A percentile compares a stretch with the other conserved stretches of the same genome.
These are phyloP conservation scores for Rhododendron vialii DNA, from an alignment of 148 eudicot genomes.

Conservation along the genomic window DNA sequence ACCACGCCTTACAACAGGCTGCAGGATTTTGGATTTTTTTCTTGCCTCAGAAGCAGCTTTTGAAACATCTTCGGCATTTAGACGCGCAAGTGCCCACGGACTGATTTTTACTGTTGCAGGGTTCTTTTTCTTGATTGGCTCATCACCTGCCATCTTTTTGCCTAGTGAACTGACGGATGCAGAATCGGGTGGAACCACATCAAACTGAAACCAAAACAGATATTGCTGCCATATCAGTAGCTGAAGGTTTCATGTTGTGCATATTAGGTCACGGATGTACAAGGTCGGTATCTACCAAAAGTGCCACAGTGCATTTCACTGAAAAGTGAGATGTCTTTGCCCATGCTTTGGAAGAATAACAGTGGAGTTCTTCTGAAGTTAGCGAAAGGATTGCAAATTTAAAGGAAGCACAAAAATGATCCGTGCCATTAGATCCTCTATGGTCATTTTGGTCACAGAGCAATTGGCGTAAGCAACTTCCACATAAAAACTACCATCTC, in stretches of 20 bases:
- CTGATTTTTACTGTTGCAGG: conserved; percentile 81
- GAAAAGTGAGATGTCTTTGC: not conserved
- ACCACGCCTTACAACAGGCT: conserved; percentile 54
- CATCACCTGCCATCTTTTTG: conserved; percentile 54
- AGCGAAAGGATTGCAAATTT: not conserved
- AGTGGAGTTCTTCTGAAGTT: not conserved
- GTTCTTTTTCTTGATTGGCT: conserved; percentile 70
- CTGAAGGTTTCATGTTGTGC: not conserved
- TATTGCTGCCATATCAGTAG: conserved; percentile 3
- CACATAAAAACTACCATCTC: not conserved
- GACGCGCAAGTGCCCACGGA: conserved; percentile 90
- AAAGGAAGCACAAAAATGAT: not conserved
- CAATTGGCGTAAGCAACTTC: not conserved
- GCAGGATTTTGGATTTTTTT: conserved; percentile 81
- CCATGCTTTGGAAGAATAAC: not conserved
- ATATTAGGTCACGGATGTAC: not conserved
- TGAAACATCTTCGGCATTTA: conserved; percentile 87
- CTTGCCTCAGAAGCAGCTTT: conserved; percentile 95
- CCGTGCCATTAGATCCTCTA: not conserved
- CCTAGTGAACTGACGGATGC: conserved; percentile 87
- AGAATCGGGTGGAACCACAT: conserved; percentile 86
- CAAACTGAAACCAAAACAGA: conserved; percentile 53
- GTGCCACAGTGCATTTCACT: not conserved
- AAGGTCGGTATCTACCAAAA: not conserved
- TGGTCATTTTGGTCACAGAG: not conserved